phyloP scores from a whole-genome alignment of 1,284 basidiomycete genomes.

The Phlebopus sp. region DNA sequence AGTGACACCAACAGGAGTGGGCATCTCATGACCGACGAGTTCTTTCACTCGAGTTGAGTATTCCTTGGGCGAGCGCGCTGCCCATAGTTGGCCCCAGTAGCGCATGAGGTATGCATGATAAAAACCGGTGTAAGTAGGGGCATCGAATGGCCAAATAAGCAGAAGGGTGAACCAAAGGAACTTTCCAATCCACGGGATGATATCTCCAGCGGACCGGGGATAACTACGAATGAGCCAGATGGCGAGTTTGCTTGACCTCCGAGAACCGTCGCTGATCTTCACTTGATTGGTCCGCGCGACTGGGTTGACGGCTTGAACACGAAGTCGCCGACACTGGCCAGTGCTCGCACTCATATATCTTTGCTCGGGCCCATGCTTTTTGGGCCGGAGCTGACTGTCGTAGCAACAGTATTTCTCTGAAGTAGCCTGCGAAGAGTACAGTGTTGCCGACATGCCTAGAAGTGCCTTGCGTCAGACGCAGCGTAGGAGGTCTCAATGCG shows the following conservation, averaged over 20 bases:
- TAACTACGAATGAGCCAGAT: slow-evolving; percentile 11
- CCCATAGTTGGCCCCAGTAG: slow-evolving; percentile 17
- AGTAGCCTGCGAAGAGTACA: background rate
- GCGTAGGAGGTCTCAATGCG: background rate
- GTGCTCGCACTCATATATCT: slow-evolving; percentile 20
- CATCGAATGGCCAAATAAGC: slow-evolving; percentile 1
- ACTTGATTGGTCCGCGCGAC: background rate
- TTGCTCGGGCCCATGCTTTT: slow-evolving; percentile 14
- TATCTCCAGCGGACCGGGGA: background rate
- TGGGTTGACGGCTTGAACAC: slow-evolving; percentile 13
- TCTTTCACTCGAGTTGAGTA: slow-evolving; percentile 9
- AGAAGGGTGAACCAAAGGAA: slow-evolving; percentile 8
- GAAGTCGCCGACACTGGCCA: slow-evolving; percentile 14
- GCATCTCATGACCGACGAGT: slow-evolving; percentile 1
- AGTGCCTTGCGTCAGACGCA: background rate
- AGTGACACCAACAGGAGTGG: background rate
- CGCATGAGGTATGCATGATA: slow-evolving; percentile 14
- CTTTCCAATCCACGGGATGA: slow-evolving; percentile 10
- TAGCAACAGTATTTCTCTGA: background rate
- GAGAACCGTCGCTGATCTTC: slow-evolving; percentile 9
- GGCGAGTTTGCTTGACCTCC: slow-evolving; percentile 12
- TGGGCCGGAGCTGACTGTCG: slow-evolving; percentile 7
- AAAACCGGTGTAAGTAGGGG: slow-evolving; percentile 4
- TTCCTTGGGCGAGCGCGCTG: slow-evolving; percentile 17
- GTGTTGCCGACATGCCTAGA: background rate